phyloP scores from a whole-genome alignment of 2,329 filamentous ascomycete genomes.

The Claviceps maximensis region DNA sequence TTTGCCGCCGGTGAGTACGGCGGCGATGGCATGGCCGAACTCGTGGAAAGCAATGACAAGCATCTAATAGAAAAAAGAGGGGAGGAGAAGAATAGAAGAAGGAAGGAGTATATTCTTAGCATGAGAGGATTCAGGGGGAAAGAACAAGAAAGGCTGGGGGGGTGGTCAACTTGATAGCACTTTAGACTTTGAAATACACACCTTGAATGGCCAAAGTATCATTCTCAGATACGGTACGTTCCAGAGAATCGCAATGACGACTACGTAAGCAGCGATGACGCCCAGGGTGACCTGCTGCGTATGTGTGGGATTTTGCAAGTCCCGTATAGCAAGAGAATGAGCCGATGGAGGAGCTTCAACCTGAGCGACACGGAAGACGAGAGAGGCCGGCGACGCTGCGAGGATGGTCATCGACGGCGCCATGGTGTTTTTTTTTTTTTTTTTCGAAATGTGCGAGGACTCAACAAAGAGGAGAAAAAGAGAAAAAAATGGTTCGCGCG shows the following conservation, averaged over 20 bases:
- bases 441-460: too few relatives aligned
- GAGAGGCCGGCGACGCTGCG: background rate
- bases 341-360: background rate
- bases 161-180: background rate
- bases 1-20: slow-evolving; percentile 56
- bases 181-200: slow-evolving; percentile 15
- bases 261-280: slow-evolving; percentile 57
- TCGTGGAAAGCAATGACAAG: slow-evolving; percentile 75
- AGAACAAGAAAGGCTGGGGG: background rate
- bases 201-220: slow-evolving; percentile 71
- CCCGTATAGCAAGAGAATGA: slow-evolving; percentile 30
- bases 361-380: slow-evolving; percentile 7
- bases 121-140: background rate
- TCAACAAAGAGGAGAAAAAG: background rate
- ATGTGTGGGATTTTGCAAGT: slow-evolving; percentile 45
- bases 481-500: background rate
- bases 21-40: slow-evolving; percentile 61
- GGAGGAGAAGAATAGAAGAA: background rate
- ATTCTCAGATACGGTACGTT: slow-evolving; percentile 65
- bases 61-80: slow-evolving; percentile 48
- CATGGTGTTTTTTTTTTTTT: slow-evolving; percentile 1
- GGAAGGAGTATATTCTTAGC: too few relatives aligned
- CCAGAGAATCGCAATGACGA: slow-evolving; percentile 64
- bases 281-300: slow-evolving; percentile 60
- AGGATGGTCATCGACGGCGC: background rate